A percentile compares a stretch with the other conserved stretches of the same genome.
Evolutionary conservation across 495 filamentous ascomycete species (phyloP).

Genomic region (Beverwykella pulmonaria): DNA sequence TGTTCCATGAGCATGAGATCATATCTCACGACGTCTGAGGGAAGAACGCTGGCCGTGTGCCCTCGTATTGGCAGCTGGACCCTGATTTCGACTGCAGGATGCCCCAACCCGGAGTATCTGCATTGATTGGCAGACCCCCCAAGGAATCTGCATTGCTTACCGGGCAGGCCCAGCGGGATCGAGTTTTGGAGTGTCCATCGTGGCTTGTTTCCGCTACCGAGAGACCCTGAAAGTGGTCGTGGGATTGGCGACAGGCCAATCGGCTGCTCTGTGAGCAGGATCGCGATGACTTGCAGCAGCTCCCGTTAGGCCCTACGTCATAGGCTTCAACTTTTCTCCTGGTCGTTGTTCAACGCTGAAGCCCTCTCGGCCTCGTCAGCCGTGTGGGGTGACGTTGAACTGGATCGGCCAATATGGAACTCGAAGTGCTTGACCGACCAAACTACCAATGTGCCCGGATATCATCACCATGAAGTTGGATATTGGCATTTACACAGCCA

Average conservation of each 20-base stretch:
- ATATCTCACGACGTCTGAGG: neutral
- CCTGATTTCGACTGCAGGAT: neutral
- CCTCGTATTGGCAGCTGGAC: constrained; percentile 8
- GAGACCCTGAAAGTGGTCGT: constrained; percentile 9
- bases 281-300: constrained; percentile 19
- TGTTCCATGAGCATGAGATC: neutral
- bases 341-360: too few relatives aligned
- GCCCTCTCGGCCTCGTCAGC: neutral
- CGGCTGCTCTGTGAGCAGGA: neutral
- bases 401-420: neutral
- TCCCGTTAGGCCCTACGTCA: constrained; percentile 2
- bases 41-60: neutral
- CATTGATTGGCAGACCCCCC: neutral
- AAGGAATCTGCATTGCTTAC: neutral
- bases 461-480: neutral
- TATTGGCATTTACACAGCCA: neutral
- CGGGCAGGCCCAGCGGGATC: constrained; percentile 10
- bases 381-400: neutral
- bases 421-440: too few relatives aligned
- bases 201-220: neutral
- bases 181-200: constrained; percentile 21
- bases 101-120: neutral
- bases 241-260: neutral
- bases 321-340: neutral
- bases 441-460: neutral